Evolutionary conservation across 371 early-diverging fungal genomes (phyloP), one percentile per base, ranked within the genome.

Genomic region (Circinella minor): DNA sequence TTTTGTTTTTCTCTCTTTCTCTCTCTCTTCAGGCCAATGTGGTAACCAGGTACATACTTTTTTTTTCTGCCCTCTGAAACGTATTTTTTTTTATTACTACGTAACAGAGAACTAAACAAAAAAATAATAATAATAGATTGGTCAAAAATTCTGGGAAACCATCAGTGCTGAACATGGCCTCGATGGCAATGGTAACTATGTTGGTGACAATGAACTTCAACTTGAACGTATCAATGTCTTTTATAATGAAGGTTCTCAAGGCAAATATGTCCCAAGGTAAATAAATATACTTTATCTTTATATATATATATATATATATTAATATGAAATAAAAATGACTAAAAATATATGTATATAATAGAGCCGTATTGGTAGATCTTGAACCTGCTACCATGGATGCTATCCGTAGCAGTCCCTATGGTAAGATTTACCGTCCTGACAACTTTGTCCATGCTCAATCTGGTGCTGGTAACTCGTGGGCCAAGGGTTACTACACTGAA

Each of bases 331-430:
- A 46, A 36, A 34, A 36, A 37, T 38, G 39, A 36, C 39, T 37
- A 61, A 17, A 20, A 59, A 79, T 51, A 5, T 51, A 17, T 13
- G 8, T 13, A 13, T 9, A 43, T 43, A 54, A 13, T 18, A 57
- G 99, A 75, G 96, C 99, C 37, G 98, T 99, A 74, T 87, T 99
- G 49, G 95, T 99, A 59, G 99, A 99, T 83, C 86, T 99, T 39
- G 99, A 99, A 86, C 99, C 99, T 55, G 99, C 99, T 61, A 98
- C 99, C 64, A 98, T 99, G 94, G 99, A 99, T 77, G 90, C 95
- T 57, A 92, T 98, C 75, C 93, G 89, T 78, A 76, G 88, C 57
- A 81, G 92, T 48, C 77, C 86, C 15, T 89, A 87, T 68, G 92
- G 91, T 38, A 74, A 85, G 60, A 78, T 96, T 36, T 96, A 92